phyloP scores from a whole-genome alignment of 805 yeast species.

The Maudiozyma saulgeensis region DNA sequence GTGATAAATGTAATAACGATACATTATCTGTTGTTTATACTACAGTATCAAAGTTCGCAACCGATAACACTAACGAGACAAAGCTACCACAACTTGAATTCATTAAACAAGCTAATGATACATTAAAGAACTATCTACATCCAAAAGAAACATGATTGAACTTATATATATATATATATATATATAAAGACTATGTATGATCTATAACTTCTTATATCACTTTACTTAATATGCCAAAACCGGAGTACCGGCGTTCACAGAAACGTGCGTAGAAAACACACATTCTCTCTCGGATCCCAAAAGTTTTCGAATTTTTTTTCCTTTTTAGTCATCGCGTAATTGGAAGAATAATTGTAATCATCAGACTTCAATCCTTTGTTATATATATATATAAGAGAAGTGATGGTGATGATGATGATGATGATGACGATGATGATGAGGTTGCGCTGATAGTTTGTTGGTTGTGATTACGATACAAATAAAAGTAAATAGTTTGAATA shows the following conservation, averaged over 20 bases:
- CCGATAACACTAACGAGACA: constrained; percentile 10
- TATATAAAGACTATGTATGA: no score
- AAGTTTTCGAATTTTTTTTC: no score
- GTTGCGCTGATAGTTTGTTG: no score
- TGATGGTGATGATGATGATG: no score
- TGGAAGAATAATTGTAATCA: background rate
- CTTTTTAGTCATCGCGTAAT: no score
- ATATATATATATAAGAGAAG: background rate
- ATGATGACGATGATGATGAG: no score
- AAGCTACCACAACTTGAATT: constrained; percentile 19
- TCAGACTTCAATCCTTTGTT: background rate
- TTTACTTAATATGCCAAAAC: background rate
- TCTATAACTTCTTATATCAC: no score
- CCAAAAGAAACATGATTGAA: background rate
- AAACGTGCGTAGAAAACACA: background rate
- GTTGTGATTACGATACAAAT: no score
- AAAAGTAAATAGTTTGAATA: no score
- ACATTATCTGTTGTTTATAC: constrained; percentile 26
- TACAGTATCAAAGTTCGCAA: constrained; percentile 21
- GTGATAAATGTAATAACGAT: constrained; percentile 24
- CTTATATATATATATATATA: background rate
- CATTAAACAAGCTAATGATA: constrained; percentile 21
- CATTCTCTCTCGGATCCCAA: background rate
- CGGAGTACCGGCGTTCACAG: background rate
- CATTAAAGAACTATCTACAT: background rate